Evolutionary conservation across 2,329 filamentous ascomycete species (phyloP).

Genomic region (Aphanoascus verrucosus): DNA sequence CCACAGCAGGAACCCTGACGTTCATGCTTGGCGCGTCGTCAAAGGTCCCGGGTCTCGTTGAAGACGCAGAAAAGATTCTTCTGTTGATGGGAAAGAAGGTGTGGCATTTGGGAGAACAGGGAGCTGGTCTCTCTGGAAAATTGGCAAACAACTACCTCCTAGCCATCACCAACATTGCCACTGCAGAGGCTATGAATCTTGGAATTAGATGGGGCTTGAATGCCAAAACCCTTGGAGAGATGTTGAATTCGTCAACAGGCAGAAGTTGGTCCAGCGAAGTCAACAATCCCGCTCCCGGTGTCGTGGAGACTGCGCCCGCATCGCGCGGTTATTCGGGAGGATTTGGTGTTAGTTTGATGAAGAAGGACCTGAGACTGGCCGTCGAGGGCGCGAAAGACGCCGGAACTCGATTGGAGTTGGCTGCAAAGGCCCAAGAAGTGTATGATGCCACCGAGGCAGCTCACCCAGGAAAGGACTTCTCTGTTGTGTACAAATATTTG

Average conservation of each 20-base stretch:
- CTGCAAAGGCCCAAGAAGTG: conserved; percentile 50
- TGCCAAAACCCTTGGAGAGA: conserved; percentile 58
- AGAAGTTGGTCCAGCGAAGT: conserved; percentile 90
- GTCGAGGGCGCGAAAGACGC: conserved; percentile 60
- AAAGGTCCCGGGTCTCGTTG: conserved; percentile 41
- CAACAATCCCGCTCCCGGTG: conserved; percentile 87
- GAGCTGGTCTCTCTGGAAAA: conserved; percentile 79
- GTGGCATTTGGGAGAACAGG: conserved; percentile 74
- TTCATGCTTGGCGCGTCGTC: conserved; percentile 80
- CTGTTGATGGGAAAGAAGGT: conserved; percentile 76
- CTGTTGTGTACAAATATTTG: conserved; percentile 66
- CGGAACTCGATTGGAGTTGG: conserved; percentile 55
- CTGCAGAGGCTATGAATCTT: conserved; percentile 56
- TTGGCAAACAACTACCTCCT: conserved; percentile 95
- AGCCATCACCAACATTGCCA: conserved; percentile 78
- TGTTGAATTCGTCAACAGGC: conserved; percentile 93
- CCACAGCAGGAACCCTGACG: conserved; percentile 73
- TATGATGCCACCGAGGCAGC: conserved; percentile 56
- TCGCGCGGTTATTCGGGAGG: conserved; percentile 65
- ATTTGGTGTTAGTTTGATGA: conserved; percentile 68
- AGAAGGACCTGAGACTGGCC: conserved; percentile 65
- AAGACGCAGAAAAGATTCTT: conserved; percentile 57
- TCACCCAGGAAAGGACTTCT: conserved; percentile 65
- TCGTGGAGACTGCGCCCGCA: conserved; percentile 65
- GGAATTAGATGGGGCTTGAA: conserved; percentile 54